Percentiles rank a stretch among this genome's conserved stretches.
Conservation (phyloP, 148 eudicot genomes). For the Persicaria tinctoria region DNA sequence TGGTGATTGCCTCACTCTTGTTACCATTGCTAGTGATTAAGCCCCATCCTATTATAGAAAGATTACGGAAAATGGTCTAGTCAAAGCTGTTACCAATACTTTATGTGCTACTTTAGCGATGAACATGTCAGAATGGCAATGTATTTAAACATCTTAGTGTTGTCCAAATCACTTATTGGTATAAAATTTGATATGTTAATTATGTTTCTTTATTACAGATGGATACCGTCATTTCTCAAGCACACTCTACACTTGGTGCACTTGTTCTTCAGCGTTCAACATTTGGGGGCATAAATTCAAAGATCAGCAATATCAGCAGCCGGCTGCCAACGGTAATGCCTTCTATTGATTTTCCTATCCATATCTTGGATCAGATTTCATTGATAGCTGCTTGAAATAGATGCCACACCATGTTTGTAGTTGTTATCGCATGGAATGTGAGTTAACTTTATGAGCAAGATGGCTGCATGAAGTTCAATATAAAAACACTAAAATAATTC, state of each 20-base stretch:
- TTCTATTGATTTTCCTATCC: background rate
- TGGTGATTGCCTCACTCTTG: background rate
- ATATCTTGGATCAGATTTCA: background rate
- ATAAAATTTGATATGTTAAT: no score
- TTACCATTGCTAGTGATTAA: background rate
- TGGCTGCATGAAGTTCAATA: no score
- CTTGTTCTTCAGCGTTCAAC: constrained; percentile 45
- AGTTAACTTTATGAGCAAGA: background rate
- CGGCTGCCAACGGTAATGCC: constrained; percentile 43
- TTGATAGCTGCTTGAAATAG: no score
- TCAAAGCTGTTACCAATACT: no score
- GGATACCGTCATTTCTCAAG: constrained; percentile 48
- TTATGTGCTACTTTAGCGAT: background rate
- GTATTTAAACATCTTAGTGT: no score
- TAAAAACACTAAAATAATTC: background rate
- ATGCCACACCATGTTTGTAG: no score
- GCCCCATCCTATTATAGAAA: no score
- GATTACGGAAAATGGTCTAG: no score
- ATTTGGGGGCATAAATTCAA: constrained; percentile 44
- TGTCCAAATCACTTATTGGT: background rate
- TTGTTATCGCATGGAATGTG: background rate
- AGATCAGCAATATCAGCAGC: constrained; percentile 44
- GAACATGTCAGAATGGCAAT: no score
- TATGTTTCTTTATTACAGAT: constrained; percentile 19
- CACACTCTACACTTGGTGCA: constrained; percentile 43